These are phyloP conservation scores for Globisporangium nagaii DNA, from an alignment of 352 stramenopile genomes.

Conservation along the genomic window DNA sequence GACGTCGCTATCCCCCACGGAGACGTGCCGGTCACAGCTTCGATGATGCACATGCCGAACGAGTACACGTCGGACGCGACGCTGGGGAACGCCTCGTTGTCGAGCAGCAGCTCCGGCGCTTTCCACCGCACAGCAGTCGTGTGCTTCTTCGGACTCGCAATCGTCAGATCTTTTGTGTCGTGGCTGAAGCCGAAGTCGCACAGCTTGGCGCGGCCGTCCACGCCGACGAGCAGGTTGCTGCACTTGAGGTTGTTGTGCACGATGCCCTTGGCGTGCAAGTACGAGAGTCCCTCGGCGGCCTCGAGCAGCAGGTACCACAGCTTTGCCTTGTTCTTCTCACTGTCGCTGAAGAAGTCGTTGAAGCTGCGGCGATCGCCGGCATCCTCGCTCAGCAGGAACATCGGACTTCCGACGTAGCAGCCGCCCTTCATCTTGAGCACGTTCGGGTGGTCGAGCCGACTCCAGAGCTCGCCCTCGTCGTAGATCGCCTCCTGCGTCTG, in stretches of 20 bases:
- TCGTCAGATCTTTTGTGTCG: background rate
- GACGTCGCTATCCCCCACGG: conserved; percentile 14
- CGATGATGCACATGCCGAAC: conserved; percentile 25
- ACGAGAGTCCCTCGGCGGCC: conserved; percentile 23
- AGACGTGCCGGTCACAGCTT: conserved; percentile 14
- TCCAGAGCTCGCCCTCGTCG: conserved; percentile 21
- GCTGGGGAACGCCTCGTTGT: background rate
- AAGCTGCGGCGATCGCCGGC: conserved; percentile 17
- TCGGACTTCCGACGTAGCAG: conserved; percentile 17
- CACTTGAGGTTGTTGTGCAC: conserved; percentile 34
- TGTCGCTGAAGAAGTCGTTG: conserved; percentile 9
- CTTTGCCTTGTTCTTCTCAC: background rate
- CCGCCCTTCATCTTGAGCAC: conserved; percentile 23
- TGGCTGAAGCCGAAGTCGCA: conserved; percentile 20
- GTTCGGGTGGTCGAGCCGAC: conserved; percentile 17
- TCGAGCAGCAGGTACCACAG: conserved; percentile 5
- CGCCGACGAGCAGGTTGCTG: conserved; percentile 26
- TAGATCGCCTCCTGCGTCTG: conserved; percentile 12
- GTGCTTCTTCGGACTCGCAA: background rate
- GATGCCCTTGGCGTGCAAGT: conserved; percentile 22
- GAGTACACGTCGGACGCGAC: conserved; percentile 22
- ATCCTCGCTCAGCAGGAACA: conserved; percentile 22
- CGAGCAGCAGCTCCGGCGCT: conserved; percentile 14
- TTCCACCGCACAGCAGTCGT: conserved; percentile 17
- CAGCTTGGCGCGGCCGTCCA: conserved; percentile 19